Percentiles rank a stretch among this genome's conserved stretches.
These are phyloP conservation scores for Pseudevernia furfuracea DNA, from an alignment of 495 filamentous ascomycete species.

Conservation along the genomic window DNA sequence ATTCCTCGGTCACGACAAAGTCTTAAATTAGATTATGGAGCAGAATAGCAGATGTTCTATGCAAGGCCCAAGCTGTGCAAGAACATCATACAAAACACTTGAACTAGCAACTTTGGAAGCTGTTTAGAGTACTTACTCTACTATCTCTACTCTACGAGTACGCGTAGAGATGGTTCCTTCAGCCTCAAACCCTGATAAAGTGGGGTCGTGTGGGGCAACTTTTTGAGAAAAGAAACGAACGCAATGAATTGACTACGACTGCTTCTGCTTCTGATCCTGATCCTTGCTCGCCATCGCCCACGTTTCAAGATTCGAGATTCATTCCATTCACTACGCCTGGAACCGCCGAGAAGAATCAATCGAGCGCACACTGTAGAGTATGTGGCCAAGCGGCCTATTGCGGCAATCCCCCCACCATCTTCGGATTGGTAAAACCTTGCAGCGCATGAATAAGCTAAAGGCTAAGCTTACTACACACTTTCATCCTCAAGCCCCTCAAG, in stretches of 20 bases:
- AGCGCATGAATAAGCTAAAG: constrained; percentile 13
- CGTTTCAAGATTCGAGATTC: not conserved
- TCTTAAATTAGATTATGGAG: not conserved
- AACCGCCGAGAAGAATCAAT: not conserved
- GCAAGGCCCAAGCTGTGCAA: not conserved
- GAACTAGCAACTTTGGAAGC: not conserved
- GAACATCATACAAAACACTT: not conserved
- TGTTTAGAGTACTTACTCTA: no score
- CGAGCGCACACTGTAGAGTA: not conserved
- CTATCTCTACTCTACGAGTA: no score
- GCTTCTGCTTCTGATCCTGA: not conserved
- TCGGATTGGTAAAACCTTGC: constrained; percentile 6
- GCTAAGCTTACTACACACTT: constrained; percentile 6
- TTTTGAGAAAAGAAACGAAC: not conserved
- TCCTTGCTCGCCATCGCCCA: not conserved
- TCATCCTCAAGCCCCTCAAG: no score
- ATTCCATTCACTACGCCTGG: not conserved
- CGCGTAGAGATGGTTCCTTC: not conserved
- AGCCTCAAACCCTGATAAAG: not conserved
- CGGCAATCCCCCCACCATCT: not conserved
- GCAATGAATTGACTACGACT: not conserved
- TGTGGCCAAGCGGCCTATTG: not conserved
- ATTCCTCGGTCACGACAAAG: not conserved
- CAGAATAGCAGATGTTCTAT: not conserved
- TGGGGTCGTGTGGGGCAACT: not conserved